phyloP scores from a whole-genome alignment of 345 rosid genomes.

The Salix caprea region DNA sequence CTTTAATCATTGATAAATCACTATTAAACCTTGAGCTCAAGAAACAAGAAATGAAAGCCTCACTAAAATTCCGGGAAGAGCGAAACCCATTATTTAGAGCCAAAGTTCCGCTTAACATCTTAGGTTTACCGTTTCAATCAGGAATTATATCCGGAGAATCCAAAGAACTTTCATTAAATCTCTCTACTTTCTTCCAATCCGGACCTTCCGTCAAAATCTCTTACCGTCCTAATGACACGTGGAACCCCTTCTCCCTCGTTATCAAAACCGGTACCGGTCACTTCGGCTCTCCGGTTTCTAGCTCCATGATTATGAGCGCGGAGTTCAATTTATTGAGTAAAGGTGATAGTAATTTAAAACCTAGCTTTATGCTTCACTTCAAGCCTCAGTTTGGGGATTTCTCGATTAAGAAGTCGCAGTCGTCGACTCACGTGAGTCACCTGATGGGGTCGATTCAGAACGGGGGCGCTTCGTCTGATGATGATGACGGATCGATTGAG shows the following conservation, averaged over 20 bases:
- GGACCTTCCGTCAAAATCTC: slow-evolving; percentile 78
- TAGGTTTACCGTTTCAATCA: slow-evolving; percentile 85
- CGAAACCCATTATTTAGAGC: slow-evolving; percentile 76
- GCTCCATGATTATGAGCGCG: slow-evolving; percentile 89
- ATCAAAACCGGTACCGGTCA: slow-evolving; percentile 83
- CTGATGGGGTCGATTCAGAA: slow-evolving; percentile 12
- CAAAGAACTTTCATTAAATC: slow-evolving; percentile 71
- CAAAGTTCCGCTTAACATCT: slow-evolving; percentile 68
- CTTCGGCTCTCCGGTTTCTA: slow-evolving; percentile 67
- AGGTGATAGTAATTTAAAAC: slow-evolving; percentile 37
- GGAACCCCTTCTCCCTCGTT: slow-evolving; percentile 80
- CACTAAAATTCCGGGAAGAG: slow-evolving; percentile 87
- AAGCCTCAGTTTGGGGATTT: slow-evolving; percentile 88
- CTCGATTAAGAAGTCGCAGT: slow-evolving; percentile 73
- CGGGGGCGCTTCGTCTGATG: slow-evolving; percentile 37
- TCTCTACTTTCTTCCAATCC: slow-evolving; percentile 73
- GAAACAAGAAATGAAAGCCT: slow-evolving; percentile 61
- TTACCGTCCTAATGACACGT: slow-evolving; percentile 86
- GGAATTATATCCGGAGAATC: slow-evolving; percentile 88
- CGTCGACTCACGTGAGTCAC: slow-evolving; percentile 37
- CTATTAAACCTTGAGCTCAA: neutral
- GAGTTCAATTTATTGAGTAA: slow-evolving; percentile 64
- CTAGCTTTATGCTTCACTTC: slow-evolving; percentile 88
- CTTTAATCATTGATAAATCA: neutral
- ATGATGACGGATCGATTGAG: slow-evolving; percentile 50